These are phyloP conservation scores for Fonsecaea nubica DNA, from an alignment of 2,329 filamentous ascomycete genomes.

Conservation along the genomic window DNA sequence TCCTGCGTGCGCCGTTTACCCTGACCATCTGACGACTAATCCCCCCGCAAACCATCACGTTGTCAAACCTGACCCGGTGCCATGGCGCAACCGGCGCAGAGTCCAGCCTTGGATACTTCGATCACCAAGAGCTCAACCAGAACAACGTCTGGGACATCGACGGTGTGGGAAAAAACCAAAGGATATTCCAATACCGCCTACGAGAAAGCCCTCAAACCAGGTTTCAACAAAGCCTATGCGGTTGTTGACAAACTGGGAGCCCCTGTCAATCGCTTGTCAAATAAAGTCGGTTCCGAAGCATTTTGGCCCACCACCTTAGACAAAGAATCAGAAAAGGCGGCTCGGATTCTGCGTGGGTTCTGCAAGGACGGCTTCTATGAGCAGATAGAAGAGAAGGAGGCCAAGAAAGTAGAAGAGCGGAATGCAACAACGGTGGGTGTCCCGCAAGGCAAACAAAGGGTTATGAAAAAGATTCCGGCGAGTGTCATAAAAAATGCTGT, in stretches of 20 bases:
- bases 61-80: background rate
- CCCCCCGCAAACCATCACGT: conserved; percentile 3
- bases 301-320: conserved; percentile 88
- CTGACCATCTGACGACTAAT: background rate
- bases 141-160: conserved; percentile 39
- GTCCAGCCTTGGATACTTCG: conserved; percentile 7
- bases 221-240: conserved; percentile 76
- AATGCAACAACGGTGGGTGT: conserved; percentile 41
- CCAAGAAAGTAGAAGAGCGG: conserved; percentile 48
- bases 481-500: conserved; percentile 87
- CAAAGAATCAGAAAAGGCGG: conserved; percentile 89
- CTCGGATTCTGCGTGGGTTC: conserved; percentile 86
- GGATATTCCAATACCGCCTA: conserved; percentile 50
- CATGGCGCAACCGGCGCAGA: conserved; percentile 26
- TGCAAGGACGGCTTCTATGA: conserved; percentile 79
- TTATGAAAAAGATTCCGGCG: conserved; percentile 82
- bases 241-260: conserved; percentile 72
- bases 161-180: conserved; percentile 63
- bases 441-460: conserved; percentile 66
- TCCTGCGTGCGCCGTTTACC: background rate
- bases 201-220: conserved; percentile 63
- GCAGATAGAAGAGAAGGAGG: conserved; percentile 62
- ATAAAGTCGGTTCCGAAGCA: conserved; percentile 79
- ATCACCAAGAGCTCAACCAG: conserved; percentile 18
- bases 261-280: conserved; percentile 80